Conservation (phyloP, 176 grass and related monocot genomes). For the Cenchrus purpureus region DNA sequence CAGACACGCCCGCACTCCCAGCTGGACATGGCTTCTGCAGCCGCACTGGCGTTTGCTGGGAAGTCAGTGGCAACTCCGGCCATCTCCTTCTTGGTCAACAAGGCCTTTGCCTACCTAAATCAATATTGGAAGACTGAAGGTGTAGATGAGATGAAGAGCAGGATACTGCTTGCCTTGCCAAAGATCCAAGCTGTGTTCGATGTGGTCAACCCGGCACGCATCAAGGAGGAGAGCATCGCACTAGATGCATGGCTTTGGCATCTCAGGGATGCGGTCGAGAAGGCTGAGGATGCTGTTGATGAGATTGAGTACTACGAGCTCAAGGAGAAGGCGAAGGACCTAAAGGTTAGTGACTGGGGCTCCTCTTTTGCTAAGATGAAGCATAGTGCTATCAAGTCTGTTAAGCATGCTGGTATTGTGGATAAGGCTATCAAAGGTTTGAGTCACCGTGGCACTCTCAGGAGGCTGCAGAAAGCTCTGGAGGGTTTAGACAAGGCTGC, state of each 20-base stretch:
- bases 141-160: not conserved
- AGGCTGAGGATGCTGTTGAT: constrained; percentile 49
- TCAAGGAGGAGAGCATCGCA: not conserved
- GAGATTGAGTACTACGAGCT: constrained; percentile 52
- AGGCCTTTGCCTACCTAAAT: no score
- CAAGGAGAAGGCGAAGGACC: constrained; percentile 39
- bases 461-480: constrained; percentile 40
- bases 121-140: no score
- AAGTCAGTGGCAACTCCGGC: no score
- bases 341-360: constrained; percentile 38
- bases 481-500: constrained; percentile 43
- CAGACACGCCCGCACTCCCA: no score
- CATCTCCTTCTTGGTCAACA: no score
- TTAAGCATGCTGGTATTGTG: constrained; percentile 18
- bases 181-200: constrained; percentile 34
- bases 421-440: constrained; percentile 1
- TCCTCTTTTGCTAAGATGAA: constrained; percentile 34
- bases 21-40: no score
- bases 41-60: no score
- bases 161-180: not conserved
- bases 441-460: constrained; percentile 17
- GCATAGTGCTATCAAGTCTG: constrained; percentile 33
- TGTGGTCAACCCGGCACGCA: constrained; percentile 12
- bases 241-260: constrained; percentile 45
- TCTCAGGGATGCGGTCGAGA: constrained; percentile 44